A percentile compares a stretch with the other conserved stretches of the same genome.
These are phyloP conservation scores for Pythium volutum DNA, from an alignment of 352 stramenopile genomes.

Conservation along the genomic window DNA sequence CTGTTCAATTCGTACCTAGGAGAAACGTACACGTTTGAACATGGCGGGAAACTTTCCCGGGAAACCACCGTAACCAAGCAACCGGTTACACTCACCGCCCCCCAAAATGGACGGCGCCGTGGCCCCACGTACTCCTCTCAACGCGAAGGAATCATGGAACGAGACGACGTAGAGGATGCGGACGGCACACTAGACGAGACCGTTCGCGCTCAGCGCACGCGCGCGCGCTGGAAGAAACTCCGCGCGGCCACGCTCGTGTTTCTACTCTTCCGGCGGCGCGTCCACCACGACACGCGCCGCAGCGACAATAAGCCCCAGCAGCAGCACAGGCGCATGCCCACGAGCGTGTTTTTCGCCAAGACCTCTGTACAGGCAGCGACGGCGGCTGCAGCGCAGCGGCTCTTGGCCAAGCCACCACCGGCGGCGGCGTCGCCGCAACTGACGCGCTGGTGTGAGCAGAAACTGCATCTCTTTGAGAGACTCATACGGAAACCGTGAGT, in stretches of 20 bases:
- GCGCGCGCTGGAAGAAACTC: constrained; percentile 29
- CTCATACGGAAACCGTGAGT: constrained; percentile 32
- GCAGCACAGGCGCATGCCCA: constrained; percentile 12
- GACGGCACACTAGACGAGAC: not conserved
- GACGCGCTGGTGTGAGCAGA: constrained; percentile 23
- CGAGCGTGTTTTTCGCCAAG: constrained; percentile 16
- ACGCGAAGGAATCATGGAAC: not conserved
- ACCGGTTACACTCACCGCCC: not conserved
- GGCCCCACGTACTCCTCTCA: not conserved
- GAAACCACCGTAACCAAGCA: not conserved
- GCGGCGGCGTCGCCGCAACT: constrained; percentile 10
- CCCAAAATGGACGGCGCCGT: not conserved
- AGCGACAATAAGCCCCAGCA: constrained; percentile 4
- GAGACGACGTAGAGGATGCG: not conserved
- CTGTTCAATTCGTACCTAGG: too few species aligned
- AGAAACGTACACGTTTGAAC: not conserved
- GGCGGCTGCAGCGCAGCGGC: constrained; percentile 6
- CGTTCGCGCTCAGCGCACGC: not conserved
- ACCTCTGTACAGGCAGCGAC: constrained; percentile 3
- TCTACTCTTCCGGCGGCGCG: constrained; percentile 24
- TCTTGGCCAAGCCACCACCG: not conserved
- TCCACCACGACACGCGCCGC: constrained; percentile 7
- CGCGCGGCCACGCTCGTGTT: constrained; percentile 34
- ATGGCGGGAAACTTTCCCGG: not conserved
- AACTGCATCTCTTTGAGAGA: constrained; percentile 29